phyloP scores from a whole-genome alignment of 2,329 filamentous ascomycete genomes.

The Pyrenophora tritici-repentis region DNA sequence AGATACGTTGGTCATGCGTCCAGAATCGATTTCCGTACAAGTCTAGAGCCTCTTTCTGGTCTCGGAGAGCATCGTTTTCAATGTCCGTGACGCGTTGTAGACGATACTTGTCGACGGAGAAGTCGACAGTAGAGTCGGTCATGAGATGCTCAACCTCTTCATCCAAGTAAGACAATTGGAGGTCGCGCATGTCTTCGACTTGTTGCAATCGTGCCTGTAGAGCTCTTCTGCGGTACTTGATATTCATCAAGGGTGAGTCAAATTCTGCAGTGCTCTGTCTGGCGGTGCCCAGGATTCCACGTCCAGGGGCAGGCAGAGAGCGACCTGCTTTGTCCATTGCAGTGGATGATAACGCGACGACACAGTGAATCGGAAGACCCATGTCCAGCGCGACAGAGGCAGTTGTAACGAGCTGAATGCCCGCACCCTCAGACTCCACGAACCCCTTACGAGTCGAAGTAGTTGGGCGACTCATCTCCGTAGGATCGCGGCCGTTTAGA shows the following conservation, averaged over 20 bases:
- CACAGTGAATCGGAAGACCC: constrained; percentile 96
- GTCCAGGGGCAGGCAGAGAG: constrained; percentile 92
- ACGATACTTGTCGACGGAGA: constrained; percentile 83
- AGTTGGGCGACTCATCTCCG: constrained; percentile 96
- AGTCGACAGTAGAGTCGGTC: constrained; percentile 64
- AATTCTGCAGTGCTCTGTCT: constrained; percentile 90
- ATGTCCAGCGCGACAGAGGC: constrained; percentile 94
- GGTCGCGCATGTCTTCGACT: constrained; percentile 96
- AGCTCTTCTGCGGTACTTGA: constrained; percentile 95
- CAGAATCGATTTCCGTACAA: constrained; percentile 99
- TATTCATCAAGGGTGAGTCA: constrained; percentile 92
- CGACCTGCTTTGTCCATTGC: constrained; percentile 99
- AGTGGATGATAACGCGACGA: constrained; percentile 89
- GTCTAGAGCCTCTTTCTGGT: constrained; percentile 92
- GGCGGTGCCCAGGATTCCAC: constrained; percentile 94
- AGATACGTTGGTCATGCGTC: constrained; percentile 92
- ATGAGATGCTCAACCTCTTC: constrained; percentile 93
- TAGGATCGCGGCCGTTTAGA: constrained; percentile 88
- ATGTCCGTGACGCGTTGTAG: constrained; percentile 85
- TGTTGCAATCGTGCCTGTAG: constrained; percentile 91
- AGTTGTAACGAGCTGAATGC: constrained; percentile 98
- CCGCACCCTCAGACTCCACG: constrained; percentile 99
- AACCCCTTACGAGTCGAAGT: constrained; percentile 97
- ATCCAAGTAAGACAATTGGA: constrained; percentile 88
- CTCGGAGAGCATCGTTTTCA: constrained; percentile 81